phyloP scores from a whole-genome alignment of 1,284 basidiomycete genomes.

The Macrocystidia cucumis region DNA sequence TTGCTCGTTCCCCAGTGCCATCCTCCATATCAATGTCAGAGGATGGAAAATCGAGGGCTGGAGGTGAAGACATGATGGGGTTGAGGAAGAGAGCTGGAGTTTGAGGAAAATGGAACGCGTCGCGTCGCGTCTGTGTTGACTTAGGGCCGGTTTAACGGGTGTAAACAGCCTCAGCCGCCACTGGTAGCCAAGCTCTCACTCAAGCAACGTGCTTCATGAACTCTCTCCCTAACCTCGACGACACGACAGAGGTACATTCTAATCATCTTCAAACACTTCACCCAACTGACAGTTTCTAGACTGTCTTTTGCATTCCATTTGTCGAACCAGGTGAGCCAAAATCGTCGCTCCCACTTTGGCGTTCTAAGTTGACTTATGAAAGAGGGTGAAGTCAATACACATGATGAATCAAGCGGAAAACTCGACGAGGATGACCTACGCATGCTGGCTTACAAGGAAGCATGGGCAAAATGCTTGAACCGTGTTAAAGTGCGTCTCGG shows the following conservation, averaged over 20 bases:
- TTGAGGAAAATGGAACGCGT: constrained; percentile 23
- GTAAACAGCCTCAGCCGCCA: too few species aligned
- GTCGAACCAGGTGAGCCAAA: constrained; percentile 16
- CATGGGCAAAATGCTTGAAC: constrained; percentile 41
- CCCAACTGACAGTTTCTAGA: too few species aligned
- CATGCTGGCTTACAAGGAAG: constrained; percentile 35
- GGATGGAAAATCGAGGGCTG: constrained; percentile 57
- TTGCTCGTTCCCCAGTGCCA: constrained; percentile 31
- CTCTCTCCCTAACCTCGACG: background rate
- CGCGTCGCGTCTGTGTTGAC: constrained; percentile 37
- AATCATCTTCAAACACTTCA: too few species aligned
- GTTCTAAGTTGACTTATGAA: background rate
- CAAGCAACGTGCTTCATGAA: background rate
- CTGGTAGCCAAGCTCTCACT: too few species aligned
- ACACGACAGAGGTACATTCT: too few species aligned
- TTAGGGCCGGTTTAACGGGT: constrained; percentile 17
- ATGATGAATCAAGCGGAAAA: too few species aligned
- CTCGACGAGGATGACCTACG: constrained; percentile 32
- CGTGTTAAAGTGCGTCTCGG: constrained; percentile 33
- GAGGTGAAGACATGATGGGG: constrained; percentile 57
- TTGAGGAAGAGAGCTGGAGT: constrained; percentile 6
- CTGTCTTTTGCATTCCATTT: constrained; percentile 24
- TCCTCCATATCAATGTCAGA: constrained; percentile 58
- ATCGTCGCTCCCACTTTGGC: constrained; percentile 9
- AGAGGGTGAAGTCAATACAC: constrained; percentile 14